Evolutionary conservation across 73 alveolate genomes (phyloP).

Genomic region (Halteria grandinella): DNA sequence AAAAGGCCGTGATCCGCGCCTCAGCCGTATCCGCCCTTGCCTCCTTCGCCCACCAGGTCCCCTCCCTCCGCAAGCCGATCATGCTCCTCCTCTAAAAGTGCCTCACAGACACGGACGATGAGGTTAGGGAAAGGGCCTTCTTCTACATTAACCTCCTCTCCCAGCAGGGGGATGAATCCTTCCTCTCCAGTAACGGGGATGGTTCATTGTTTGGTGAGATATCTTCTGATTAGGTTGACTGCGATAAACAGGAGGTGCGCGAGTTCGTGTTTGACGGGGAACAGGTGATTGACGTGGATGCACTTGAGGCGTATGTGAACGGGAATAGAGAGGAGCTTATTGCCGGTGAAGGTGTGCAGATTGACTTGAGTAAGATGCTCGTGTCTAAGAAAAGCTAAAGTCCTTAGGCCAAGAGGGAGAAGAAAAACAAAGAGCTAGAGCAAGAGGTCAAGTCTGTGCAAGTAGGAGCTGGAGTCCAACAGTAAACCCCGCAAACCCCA

Average conservation of each 20-base stretch:
- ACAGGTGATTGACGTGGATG: constrained; percentile 20
- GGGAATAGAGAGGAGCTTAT: background rate
- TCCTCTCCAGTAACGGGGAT: background rate
- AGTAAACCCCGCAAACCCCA: too few relatives aligned
- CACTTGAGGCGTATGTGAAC: constrained; percentile 24
- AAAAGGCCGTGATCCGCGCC: constrained; percentile 93
- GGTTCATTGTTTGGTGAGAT: background rate
- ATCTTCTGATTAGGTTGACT: background rate
- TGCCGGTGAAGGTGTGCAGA: too few relatives aligned
- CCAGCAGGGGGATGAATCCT: constrained; percentile 2
- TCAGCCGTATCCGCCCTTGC: constrained; percentile 95
- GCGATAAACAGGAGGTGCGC: constrained; percentile 11
- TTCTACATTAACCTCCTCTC: constrained; percentile 66
- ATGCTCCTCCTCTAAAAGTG: constrained; percentile 75
- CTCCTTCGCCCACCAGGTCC: constrained; percentile 81
- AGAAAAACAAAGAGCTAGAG: too few relatives aligned
- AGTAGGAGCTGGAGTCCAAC: too few relatives aligned
- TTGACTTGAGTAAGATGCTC: background rate
- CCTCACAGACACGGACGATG: constrained; percentile 88
- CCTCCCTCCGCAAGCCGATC: constrained; percentile 71
- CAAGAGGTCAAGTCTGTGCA: too few relatives aligned
- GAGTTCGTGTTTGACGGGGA: constrained; percentile 24
- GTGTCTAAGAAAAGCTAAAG: constrained; percentile 9
- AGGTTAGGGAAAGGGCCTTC: constrained; percentile 94
- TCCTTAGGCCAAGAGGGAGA: too few relatives aligned